phyloP scores from a whole-genome alignment of 768 basidiomycete species.

The Suillus subluteus region DNA sequence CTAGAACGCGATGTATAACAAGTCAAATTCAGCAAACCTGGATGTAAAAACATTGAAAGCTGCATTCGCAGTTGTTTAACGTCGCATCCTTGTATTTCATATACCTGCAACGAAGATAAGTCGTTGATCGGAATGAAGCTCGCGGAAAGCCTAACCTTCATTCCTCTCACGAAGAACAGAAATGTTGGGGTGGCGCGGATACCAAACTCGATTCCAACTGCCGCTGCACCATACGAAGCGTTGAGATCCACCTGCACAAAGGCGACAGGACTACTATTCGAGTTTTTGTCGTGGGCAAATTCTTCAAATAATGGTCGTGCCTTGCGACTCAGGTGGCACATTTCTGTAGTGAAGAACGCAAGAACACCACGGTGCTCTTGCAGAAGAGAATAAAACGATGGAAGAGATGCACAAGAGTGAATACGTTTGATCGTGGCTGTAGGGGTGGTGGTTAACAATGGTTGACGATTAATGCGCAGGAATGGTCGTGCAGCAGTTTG shows the following conservation, averaged over 20 bases:
- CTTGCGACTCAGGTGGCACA: constrained; percentile 79
- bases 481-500: background rate
- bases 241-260: constrained; percentile 87
- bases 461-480: background rate
- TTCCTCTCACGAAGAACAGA: constrained; percentile 79
- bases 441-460: background rate
- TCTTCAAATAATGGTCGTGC: constrained; percentile 83
- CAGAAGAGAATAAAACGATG: constrained; percentile 72
- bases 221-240: constrained; percentile 56
- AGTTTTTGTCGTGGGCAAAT: constrained; percentile 69
- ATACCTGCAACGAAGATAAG: constrained; percentile 43
- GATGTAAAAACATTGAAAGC: constrained; percentile 71
- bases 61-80: constrained; percentile 69
- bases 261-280: constrained; percentile 51
- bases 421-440: background rate
- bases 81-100: constrained; percentile 76
- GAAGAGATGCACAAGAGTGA: constrained; percentile 28
- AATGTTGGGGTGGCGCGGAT: constrained; percentile 88
- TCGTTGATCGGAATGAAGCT: background rate
- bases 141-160: constrained; percentile 50
- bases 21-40: constrained; percentile 81
- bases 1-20: background rate
- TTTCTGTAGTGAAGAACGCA: constrained; percentile 78
- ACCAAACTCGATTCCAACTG: constrained; percentile 63
- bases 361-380: constrained; percentile 69